phyloP scores from a whole-genome alignment of 1,284 basidiomycete species.

The Pascua sp. region DNA sequence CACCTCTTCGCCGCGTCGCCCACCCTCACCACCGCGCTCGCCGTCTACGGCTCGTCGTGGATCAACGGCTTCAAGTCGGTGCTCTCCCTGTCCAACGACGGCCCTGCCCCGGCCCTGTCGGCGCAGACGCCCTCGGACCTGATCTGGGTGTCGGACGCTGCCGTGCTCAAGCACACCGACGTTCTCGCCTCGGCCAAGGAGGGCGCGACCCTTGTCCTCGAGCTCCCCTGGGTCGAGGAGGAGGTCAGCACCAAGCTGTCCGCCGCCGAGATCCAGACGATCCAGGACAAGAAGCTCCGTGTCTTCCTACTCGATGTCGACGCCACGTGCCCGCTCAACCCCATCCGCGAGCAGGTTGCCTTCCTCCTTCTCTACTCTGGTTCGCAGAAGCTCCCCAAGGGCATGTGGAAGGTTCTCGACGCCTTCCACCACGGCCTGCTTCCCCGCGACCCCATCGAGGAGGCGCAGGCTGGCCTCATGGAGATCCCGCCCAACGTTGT shows the following conservation, averaged over 20 bases:
- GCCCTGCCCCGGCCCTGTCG: slow-evolving; percentile 18
- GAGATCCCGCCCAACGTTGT: slow-evolving; percentile 32
- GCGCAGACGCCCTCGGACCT: slow-evolving; percentile 35
- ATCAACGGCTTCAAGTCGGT: slow-evolving; percentile 48
- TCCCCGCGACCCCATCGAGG: slow-evolving; percentile 45
- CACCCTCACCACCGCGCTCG: slow-evolving; percentile 39
- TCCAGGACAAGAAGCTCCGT: slow-evolving; percentile 48
- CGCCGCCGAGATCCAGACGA: slow-evolving; percentile 40
- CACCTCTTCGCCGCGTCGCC: slow-evolving; percentile 50
- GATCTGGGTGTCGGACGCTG: slow-evolving; percentile 48
- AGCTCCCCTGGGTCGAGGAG: slow-evolving; percentile 48
- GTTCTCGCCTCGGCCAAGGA: slow-evolving; percentile 39
- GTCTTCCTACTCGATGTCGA: slow-evolving; percentile 48
- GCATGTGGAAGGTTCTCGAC: slow-evolving; percentile 47
- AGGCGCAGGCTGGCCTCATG: slow-evolving; percentile 43
- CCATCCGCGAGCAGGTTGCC: slow-evolving; percentile 47
- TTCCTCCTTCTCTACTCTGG: slow-evolving; percentile 52
- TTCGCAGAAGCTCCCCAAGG: slow-evolving; percentile 34
- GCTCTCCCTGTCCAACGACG: slow-evolving; percentile 36
- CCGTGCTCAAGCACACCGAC: slow-evolving; percentile 46
- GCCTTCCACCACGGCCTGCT: slow-evolving; percentile 46
- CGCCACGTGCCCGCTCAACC: slow-evolving; percentile 29
- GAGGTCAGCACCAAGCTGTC: slow-evolving; percentile 47
- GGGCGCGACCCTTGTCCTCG: slow-evolving; percentile 46
- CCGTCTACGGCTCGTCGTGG: slow-evolving; percentile 44